Conservation (phyloP, 1,284 basidiomycete genomes). For the Moesziomyces sp. region DNA sequence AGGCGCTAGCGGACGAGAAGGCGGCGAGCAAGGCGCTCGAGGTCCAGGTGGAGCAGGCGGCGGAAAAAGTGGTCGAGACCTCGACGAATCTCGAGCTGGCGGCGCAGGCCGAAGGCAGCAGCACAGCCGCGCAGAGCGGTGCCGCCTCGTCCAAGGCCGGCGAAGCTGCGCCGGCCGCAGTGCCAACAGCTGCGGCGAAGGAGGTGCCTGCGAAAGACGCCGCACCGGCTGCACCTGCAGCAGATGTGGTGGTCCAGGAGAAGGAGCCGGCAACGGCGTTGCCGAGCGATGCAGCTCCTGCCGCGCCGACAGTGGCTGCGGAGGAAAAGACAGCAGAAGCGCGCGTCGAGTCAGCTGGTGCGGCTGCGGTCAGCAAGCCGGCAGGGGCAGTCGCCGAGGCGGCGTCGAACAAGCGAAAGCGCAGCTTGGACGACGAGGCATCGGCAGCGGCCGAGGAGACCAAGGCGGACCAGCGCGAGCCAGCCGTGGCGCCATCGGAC, state of each 20-base stretch:
- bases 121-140: not conserved
- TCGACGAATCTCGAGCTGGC: constrained; percentile 37
- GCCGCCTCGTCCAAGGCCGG: not conserved
- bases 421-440: constrained; percentile 8
- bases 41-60: constrained; percentile 23
- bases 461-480: not conserved
- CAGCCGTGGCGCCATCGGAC: not conserved
- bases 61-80: constrained; percentile 33
- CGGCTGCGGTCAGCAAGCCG: not conserved
- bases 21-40: constrained; percentile 15
- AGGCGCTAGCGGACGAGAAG: constrained; percentile 31
- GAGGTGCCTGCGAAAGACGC: constrained; percentile 3
- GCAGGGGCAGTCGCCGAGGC: not conserved
- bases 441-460: not conserved
- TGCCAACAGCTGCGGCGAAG: not conserved
- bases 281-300: not conserved
- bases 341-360: not conserved
- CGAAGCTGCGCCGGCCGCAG: not conserved
- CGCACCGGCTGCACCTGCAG: constrained; percentile 20
- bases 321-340: not conserved
- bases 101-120: constrained; percentile 30
- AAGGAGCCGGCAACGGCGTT: constrained; percentile 4
- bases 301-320: not conserved
- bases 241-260: constrained; percentile 41
- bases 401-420: constrained; percentile 34